Base-by-base conservation (phyloP, 306 rosid genomes). In the Prunus dulcis region DNA sequence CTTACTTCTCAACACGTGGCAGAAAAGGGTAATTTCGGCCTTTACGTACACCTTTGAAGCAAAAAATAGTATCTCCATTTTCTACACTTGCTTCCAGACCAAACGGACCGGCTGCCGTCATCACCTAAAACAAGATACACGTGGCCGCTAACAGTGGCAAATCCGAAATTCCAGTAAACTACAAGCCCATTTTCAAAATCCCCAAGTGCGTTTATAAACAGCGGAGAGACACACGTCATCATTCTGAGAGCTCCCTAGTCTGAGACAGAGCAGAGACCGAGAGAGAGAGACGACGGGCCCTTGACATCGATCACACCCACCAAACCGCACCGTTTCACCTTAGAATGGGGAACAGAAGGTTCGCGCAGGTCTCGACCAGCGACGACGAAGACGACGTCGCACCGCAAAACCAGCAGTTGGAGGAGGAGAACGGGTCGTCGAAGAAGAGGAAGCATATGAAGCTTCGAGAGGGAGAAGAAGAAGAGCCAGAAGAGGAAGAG, bases 301-400 rank as follows among this genome's bases (percentile, higher is more conserved):
- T 49, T 51, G 62, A 38, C 64, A 15, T 18, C 9, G 13, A 2
- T 45, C 51, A 38, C 43, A 38, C 43, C 43, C 9, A 23, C 10
- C 30, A 28, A 72, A 79, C 65, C 78, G 74, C 28, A 41, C 49
- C 68, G 80, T 18, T 55, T 55, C 6, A 6, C 62, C 30, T 47
- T 6, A 30, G 47, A 27, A 92, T 95, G 99, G 88, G 93, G 56
- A 89, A 90, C 77, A 82, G 97, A 3, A 90, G 99, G 71, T 88
- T 92, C 66, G 81, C 86, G 34, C 96, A 77, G 84, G 85, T 92
- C 23, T 76, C 93, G 27, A 86, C 91, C 46, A 92, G 97, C 86
- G 96, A 89, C 49, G 95, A 95, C 5, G 97, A 92, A 4, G 93
- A 85, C 19, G 83, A 69, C 27, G 7, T 53, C 17, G 56, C 74